A percentile compares a stretch with the other conserved stretches of the same genome.
phyloP scores from a whole-genome alignment of 768 basidiomycete species.

The Saitozyma sp. region DNA sequence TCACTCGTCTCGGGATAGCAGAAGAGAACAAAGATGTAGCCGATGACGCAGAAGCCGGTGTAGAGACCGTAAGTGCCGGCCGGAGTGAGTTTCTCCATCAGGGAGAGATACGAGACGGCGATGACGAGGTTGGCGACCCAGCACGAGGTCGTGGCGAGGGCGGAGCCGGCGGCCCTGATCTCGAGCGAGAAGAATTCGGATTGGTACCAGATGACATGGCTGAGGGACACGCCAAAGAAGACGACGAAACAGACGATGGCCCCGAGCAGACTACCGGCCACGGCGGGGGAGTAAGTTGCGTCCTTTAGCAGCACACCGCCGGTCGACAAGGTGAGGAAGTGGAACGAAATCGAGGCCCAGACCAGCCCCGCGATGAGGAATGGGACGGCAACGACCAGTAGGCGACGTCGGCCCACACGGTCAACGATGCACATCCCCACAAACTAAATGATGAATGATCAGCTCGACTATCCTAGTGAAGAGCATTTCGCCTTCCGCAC shows the following conservation, averaged over 20 bases:
- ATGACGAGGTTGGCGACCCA: slow-evolving; percentile 10
- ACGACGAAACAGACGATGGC: slow-evolving; percentile 18
- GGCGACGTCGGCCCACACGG: too few species aligned
- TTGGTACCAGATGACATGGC: slow-evolving; percentile 21
- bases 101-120: slow-evolving; percentile 22
- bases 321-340: too few species aligned
- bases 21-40: slow-evolving; percentile 21
- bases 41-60: slow-evolving; percentile 11
- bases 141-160: slow-evolving; percentile 9
- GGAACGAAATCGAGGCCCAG: too few species aligned
- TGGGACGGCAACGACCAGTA: too few species aligned
- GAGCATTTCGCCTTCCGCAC: too few species aligned
- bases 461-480: too few species aligned
- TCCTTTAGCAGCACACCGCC: too few species aligned
- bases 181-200: slow-evolving; percentile 26
- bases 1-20: slow-evolving; percentile 25
- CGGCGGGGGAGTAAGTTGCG: background rate
- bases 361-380: too few species aligned
- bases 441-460: too few species aligned
- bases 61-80: slow-evolving; percentile 23
- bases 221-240: slow-evolving; percentile 13
- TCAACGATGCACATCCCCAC: too few species aligned
- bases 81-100: slow-evolving; percentile 20
- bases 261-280: slow-evolving; percentile 17
- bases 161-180: slow-evolving; percentile 20